Percentiles rank a stretch among this genome's conserved stretches.
Conservation (phyloP, 768 basidiomycete species). For the Amanita pallidorosea region DNA sequence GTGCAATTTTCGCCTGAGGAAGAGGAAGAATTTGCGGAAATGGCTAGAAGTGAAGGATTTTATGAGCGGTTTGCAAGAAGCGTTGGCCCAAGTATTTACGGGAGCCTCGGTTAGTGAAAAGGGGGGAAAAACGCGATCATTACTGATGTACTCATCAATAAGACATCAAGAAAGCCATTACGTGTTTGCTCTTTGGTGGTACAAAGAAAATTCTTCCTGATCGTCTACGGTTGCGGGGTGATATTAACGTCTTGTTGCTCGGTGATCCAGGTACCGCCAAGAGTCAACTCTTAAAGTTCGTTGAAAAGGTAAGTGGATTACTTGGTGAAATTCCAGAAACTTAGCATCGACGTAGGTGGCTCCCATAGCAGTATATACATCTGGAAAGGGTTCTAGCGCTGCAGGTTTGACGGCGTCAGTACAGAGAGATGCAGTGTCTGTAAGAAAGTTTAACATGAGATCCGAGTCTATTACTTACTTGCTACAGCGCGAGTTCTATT, state of each 20-base stretch:
- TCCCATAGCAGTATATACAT: slow-evolving; percentile 96
- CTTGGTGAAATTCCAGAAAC: background rate
- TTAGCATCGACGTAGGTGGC: slow-evolving; percentile 52
- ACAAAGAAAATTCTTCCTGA: slow-evolving; percentile 96
- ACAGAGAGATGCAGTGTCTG: slow-evolving; percentile 85
- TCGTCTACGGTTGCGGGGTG: slow-evolving; percentile 92
- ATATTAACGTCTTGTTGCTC: slow-evolving; percentile 93
- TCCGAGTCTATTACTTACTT: background rate
- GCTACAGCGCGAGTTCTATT: slow-evolving; percentile 87
- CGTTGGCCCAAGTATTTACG: slow-evolving; percentile 95
- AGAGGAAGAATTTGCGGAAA: slow-evolving; percentile 91
- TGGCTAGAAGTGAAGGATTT: slow-evolving; percentile 80
- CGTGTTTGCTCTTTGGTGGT: slow-evolving; percentile 93
- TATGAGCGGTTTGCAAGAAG: slow-evolving; percentile 92
- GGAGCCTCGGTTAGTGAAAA: slow-evolving; percentile 61
- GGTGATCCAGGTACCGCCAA: slow-evolving; percentile 99
- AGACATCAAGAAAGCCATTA: slow-evolving; percentile 99
- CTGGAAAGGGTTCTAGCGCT: slow-evolving; percentile 96
- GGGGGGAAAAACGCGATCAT: background rate
- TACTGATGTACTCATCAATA: background rate
- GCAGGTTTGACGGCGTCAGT: slow-evolving; percentile 98
- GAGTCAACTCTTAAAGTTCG: slow-evolving; percentile 95
- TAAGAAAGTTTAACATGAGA: slow-evolving; percentile 26
- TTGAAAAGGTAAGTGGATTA: slow-evolving; percentile 63
- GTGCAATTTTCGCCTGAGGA: slow-evolving; percentile 89